phyloP scores from a whole-genome alignment of 345 rosid genomes.

The Aegle marmelos region DNA sequence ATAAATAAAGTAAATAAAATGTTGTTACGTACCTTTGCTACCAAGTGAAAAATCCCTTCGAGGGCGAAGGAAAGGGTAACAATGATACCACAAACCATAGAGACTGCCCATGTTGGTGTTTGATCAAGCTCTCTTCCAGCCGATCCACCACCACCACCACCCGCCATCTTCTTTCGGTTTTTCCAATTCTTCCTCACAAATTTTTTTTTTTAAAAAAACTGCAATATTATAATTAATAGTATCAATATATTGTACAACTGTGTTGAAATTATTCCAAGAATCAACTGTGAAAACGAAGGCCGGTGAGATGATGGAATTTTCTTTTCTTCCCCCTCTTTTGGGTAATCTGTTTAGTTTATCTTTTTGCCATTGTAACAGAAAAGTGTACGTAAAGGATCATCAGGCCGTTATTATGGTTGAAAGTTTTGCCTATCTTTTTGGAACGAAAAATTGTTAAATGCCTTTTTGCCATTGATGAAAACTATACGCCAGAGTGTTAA shows the following conservation, averaged over 20 bases:
- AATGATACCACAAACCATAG: conserved; percentile 67
- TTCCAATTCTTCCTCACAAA: background rate
- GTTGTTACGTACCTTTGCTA: conserved; percentile 42
- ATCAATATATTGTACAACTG: no score
- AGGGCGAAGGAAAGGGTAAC: conserved; percentile 62
- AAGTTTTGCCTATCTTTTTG: background rate
- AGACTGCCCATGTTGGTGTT: conserved; percentile 96
- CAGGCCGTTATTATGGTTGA: conserved; percentile 10
- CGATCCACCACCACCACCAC: conserved; percentile 30
- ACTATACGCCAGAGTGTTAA: background rate
- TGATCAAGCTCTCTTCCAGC: conserved; percentile 72
- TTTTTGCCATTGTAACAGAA: conserved; percentile 14
- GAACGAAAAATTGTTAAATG: background rate
- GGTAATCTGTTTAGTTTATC: no score
- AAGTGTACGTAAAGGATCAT: conserved; percentile 32
- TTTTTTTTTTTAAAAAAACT: no score
- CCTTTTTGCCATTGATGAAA: background rate
- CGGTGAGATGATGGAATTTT: background rate
- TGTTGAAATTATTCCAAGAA: background rate
- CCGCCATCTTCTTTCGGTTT: conserved; percentile 35
- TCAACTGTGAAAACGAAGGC: background rate
- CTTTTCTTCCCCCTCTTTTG: background rate
- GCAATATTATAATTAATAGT: no score
- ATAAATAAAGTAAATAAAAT: no score
- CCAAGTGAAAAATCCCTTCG: conserved; percentile 58